These are phyloP conservation scores for Lipomyces lipofer DNA, from an alignment of 805 yeast genomes.

Conservation along the genomic window DNA sequence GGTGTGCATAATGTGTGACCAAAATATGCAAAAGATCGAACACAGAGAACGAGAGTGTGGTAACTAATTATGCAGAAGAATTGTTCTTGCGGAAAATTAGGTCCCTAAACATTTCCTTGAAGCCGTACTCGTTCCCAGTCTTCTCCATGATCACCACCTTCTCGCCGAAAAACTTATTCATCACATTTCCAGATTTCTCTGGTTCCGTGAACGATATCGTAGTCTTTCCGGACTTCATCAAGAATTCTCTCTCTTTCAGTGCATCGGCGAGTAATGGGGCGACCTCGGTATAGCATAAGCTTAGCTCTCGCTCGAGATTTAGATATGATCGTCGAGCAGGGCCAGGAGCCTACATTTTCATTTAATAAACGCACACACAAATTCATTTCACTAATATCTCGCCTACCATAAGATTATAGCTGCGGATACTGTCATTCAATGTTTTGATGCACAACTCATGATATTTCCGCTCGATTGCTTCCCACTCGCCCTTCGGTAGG, in stretches of 20 bases:
- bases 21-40: too few relatives aligned
- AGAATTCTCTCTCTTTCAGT: constrained; percentile 21
- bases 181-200: constrained; percentile 2
- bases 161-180: constrained; percentile 20
- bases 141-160: constrained; percentile 27
- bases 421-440: constrained; percentile 26
- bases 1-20: too few relatives aligned
- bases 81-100: constrained; percentile 16
- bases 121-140: constrained; percentile 29
- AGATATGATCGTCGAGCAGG: constrained; percentile 29
- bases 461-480: constrained; percentile 20
- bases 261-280: constrained; percentile 22
- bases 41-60: too few relatives aligned
- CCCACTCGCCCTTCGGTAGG: constrained; percentile 25
- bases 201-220: background rate
- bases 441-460: constrained; percentile 29
- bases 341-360: constrained; percentile 20
- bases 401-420: constrained; percentile 29
- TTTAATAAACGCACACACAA: background rate
- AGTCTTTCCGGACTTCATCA: constrained; percentile 11
- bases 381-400: too few relatives aligned
- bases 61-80: background rate
- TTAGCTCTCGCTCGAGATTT: constrained; percentile 16
- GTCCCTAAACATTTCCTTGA: constrained; percentile 29
- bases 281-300: constrained; percentile 26